Percentiles rank a stretch among this genome's conserved stretches.
Evolutionary conservation across 192 early-diverging fungal species (phyloP).

Genomic region (Coemansia sp.): DNA sequence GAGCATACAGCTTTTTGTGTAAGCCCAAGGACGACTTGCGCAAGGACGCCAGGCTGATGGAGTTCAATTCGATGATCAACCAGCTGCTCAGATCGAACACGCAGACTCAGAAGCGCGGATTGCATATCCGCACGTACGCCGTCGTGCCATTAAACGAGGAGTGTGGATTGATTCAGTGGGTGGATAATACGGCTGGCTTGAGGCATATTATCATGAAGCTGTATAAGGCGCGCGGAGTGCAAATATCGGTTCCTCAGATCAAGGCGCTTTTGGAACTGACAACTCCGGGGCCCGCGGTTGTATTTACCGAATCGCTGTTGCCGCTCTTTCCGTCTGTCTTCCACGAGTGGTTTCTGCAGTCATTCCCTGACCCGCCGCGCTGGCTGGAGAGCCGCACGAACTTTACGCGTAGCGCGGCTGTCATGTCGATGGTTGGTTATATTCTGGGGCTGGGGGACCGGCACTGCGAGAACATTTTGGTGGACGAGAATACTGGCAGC

Average conservation of each 20-base stretch:
- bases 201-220: constrained; percentile 71
- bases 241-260: constrained; percentile 60
- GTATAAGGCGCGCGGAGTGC: constrained; percentile 65
- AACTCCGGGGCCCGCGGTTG: constrained; percentile 49
- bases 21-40: constrained; percentile 96
- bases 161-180: constrained; percentile 96
- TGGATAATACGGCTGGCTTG: constrained; percentile 74
- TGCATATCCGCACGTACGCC: constrained; percentile 88
- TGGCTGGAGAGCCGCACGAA: constrained; percentile 82
- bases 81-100: constrained; percentile 73
- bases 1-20: constrained; percentile 84
- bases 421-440: constrained; percentile 97
- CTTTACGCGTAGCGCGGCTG: constrained; percentile 84
- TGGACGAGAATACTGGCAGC: constrained; percentile 84
- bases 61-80: constrained; percentile 94
- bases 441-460: constrained; percentile 95
- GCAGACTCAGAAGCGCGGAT: constrained; percentile 66
- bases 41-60: constrained; percentile 95
- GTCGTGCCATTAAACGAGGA: constrained; percentile 93
- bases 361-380: constrained; percentile 79
- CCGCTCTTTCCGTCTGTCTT: constrained; percentile 81
- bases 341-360: constrained; percentile 90
- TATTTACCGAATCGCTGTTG: constrained; percentile 66
- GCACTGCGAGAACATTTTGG: constrained; percentile 92
- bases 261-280: constrained; percentile 67